Evolutionary conservation across 345 rosid species (phyloP).

Genomic region (Sisymbrium irio): DNA sequence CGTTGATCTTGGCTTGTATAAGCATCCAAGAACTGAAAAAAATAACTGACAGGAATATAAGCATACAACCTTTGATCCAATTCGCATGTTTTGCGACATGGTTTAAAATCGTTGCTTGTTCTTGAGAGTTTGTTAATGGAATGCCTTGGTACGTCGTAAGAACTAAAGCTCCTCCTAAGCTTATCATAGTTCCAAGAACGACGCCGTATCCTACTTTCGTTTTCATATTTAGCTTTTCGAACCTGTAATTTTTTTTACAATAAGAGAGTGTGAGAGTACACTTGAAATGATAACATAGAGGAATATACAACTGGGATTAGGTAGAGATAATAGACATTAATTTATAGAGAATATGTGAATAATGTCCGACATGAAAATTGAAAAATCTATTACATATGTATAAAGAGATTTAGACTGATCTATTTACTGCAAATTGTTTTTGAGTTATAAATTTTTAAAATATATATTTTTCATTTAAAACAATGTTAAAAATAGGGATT

Average conservation of each 20-base stretch:
- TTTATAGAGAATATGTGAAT: too few species aligned
- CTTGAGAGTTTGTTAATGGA: slow-evolving; percentile 24
- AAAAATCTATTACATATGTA: too few species aligned
- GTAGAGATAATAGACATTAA: too few species aligned
- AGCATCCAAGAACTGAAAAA: slow-evolving; percentile 58
- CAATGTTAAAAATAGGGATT: background rate
- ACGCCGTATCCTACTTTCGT: slow-evolving; percentile 41
- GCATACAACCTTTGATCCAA: slow-evolving; percentile 48
- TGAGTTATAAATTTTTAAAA: too few species aligned
- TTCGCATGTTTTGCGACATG: slow-evolving; percentile 24
- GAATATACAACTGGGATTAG: too few species aligned
- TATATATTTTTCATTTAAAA: background rate
- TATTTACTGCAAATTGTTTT: too few species aligned
- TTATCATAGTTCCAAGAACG: slow-evolving; percentile 44
- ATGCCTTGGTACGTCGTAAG: slow-evolving; percentile 51
- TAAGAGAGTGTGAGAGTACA: background rate
- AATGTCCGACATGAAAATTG: too few species aligned
- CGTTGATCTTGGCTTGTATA: slow-evolving; percentile 50
- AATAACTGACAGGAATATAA: slow-evolving; percentile 28
- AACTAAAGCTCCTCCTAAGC: slow-evolving; percentile 53
- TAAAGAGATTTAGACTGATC: too few species aligned
- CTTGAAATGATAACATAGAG: background rate
- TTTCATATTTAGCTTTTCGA: slow-evolving; percentile 47
- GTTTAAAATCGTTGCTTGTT: background rate
- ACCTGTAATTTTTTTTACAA: slow-evolving; percentile 25